Conservation (phyloP, 164 flowering plant species). For the Vitis labrusca region DNA sequence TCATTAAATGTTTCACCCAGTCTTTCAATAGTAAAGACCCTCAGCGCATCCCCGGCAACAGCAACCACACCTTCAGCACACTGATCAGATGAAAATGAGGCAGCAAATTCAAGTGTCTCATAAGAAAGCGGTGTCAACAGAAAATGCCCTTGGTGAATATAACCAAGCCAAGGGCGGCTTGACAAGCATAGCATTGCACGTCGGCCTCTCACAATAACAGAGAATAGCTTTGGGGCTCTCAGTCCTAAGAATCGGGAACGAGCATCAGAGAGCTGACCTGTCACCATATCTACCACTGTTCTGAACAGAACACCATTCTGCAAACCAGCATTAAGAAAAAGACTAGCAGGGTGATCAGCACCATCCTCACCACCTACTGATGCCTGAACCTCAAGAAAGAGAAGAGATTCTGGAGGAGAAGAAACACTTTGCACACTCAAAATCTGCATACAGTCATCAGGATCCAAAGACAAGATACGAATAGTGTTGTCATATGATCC, state of each 20-base stretch:
- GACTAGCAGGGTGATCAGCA: slow-evolving; percentile 98
- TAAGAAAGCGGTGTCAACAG: slow-evolving; percentile 91
- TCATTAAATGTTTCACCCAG: slow-evolving; percentile 97
- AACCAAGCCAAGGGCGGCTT: slow-evolving; percentile 97
- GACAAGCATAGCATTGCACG: slow-evolving; percentile 95
- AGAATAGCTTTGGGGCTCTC: slow-evolving; percentile 90
- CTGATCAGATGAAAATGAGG: slow-evolving; percentile 97
- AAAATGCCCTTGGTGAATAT: slow-evolving; percentile 96
- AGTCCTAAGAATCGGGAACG: slow-evolving; percentile 94
- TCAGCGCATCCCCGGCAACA: slow-evolving; percentile 93
- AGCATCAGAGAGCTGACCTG: slow-evolving; percentile 96
- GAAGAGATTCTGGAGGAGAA: slow-evolving; percentile 92
- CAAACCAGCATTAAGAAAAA: slow-evolving; percentile 93
- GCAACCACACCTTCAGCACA: slow-evolving; percentile 99
- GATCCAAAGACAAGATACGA: slow-evolving; percentile 91
- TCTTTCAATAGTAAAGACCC: slow-evolving; percentile 90
- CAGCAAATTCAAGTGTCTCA: slow-evolving; percentile 94
- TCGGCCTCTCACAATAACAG: slow-evolving; percentile 76
- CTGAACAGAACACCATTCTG: slow-evolving; percentile 93
- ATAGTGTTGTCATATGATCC: slow-evolving; percentile 97
- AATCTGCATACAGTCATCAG: slow-evolving; percentile 96
- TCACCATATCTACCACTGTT: slow-evolving; percentile 97
- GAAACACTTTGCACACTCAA: slow-evolving; percentile 95
- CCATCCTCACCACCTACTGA: slow-evolving; percentile 96
- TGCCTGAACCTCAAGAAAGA: slow-evolving; percentile 97